Conservation (phyloP, 306 rosid genomes). For the Lagenaria siceraria region DNA sequence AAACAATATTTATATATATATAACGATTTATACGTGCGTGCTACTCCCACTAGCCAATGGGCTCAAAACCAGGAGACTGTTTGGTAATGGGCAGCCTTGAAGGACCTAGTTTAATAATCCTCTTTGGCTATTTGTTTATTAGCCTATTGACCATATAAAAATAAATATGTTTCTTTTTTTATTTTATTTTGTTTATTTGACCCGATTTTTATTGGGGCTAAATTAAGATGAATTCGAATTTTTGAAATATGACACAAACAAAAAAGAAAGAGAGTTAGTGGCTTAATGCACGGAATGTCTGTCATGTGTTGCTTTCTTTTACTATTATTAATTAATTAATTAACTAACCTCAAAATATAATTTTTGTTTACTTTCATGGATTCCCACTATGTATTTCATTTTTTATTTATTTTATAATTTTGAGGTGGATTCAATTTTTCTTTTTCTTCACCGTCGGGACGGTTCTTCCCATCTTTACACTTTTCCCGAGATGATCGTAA, state of each 20-base stretch:
- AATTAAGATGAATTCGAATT: not conserved
- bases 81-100: not conserved
- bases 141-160: not conserved
- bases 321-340: not conserved
- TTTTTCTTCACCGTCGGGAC: not conserved
- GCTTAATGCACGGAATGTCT: conserved; percentile 8
- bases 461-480: not conserved
- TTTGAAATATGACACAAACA: not conserved
- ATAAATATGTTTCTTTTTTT: not conserved
- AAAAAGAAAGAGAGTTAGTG: not conserved
- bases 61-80: not conserved
- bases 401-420: not conserved
- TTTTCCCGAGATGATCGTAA: not conserved
- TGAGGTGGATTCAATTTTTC: not conserved
- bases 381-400: not conserved
- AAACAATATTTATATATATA: too few relatives aligned
- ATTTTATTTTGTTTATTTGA: not conserved
- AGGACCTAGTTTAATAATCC: not conserved
- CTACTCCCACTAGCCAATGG: not conserved
- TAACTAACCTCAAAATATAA: not conserved
- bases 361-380: not conserved
- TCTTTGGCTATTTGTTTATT: not conserved
- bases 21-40: not conserved
- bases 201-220: not conserved
- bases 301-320: not conserved